phyloP scores from a whole-genome alignment of 78 protist species.

The Monocercomonoides exilis region DNA sequence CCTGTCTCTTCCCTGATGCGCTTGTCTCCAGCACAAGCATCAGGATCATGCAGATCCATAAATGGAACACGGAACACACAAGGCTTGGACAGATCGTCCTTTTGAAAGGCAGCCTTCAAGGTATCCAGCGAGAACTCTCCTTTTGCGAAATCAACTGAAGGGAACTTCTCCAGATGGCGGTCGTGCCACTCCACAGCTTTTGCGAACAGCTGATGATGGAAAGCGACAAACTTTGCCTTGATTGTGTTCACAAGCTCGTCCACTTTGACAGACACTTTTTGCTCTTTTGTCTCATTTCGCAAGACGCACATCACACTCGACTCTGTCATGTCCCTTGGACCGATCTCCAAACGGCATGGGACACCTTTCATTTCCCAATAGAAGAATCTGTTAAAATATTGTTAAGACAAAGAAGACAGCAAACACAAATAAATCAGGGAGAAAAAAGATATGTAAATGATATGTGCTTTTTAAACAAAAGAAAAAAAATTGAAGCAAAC shows the following conservation, averaged over 20 bases:
- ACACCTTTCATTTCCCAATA: slow-evolving; percentile 45
- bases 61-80: slow-evolving; percentile 18
- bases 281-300: not conserved
- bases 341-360: slow-evolving; percentile 40
- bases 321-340: slow-evolving; percentile 19
- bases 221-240: not conserved
- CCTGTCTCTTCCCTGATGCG: slow-evolving; percentile 6
- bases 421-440: too few species aligned
- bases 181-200: not conserved
- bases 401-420: not conserved
- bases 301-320: not conserved
- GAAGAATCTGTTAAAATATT: slow-evolving; percentile 2
- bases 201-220: not conserved
- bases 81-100: not conserved
- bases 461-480: too few species aligned
- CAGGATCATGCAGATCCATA: slow-evolving; percentile 15
- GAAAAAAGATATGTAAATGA: too few species aligned
- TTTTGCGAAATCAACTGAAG: not conserved
- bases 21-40: not conserved
- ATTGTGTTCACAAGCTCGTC: not conserved
- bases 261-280: not conserved
- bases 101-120: not conserved
- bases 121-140: not conserved
- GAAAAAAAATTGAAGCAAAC: not conserved
- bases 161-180: not conserved